phyloP scores from a whole-genome alignment of 306 rosid species.

The Mimosa bimucronata region DNA sequence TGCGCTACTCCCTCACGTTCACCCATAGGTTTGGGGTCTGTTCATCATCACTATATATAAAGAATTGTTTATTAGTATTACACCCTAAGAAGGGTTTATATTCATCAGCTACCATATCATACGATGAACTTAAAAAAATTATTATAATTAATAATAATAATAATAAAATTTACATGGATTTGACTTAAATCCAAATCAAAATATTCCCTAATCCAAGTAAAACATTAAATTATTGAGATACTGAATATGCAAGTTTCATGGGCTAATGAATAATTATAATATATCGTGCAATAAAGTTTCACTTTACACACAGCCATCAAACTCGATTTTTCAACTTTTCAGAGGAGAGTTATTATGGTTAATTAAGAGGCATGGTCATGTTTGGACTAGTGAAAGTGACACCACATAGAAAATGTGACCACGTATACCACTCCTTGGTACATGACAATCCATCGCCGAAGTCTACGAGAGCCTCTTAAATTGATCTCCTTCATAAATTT shows the following conservation, averaged over 20 bases:
- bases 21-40: too few species aligned
- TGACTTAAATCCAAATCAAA: neutral
- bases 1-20: too few species aligned
- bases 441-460: neutral
- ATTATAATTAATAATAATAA: too few species aligned
- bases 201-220: neutral
- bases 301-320: neutral
- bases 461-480: neutral
- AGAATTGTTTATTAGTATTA: too few species aligned
- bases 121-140: too few species aligned
- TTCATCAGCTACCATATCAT: too few species aligned
- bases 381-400: neutral
- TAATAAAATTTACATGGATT: neutral
- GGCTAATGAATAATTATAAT: neutral
- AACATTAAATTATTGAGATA: neutral
- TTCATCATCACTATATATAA: too few species aligned
- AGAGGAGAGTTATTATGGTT: neutral
- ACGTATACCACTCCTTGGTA: too few species aligned
- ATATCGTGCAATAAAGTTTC: neutral
- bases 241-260: neutral
- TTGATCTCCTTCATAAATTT: neutral
- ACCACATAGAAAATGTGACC: neutral
- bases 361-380: neutral
- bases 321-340: neutral
- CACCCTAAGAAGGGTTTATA: too few species aligned